Evolutionary conservation across 139 green algal species (phyloP).

Genomic region (Chlorella sorokiniana): DNA sequence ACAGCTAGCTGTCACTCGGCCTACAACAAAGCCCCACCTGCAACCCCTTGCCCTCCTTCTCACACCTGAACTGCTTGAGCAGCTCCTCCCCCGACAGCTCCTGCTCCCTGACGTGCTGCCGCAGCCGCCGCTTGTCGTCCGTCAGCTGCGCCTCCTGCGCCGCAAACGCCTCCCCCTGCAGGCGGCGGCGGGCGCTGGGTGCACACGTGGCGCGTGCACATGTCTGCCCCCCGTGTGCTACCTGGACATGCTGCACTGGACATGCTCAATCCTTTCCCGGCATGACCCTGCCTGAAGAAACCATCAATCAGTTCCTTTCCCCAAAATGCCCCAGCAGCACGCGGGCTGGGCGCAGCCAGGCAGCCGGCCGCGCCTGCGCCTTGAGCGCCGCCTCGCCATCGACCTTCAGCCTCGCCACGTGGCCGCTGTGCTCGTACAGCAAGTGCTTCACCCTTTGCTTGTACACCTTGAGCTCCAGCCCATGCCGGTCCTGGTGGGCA

Average conservation of each 20-base stretch:
- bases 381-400: conserved; percentile 83
- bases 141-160: conserved; percentile 67
- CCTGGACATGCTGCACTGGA: too few relatives aligned
- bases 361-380: conserved; percentile 54
- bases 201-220: too few relatives aligned
- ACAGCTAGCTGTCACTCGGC: background rate
- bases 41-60: background rate
- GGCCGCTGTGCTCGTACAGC: conserved; percentile 93
- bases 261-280: too few relatives aligned
- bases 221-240: too few relatives aligned
- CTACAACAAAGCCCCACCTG: background rate
- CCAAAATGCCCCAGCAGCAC: too few relatives aligned
- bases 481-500: conserved; percentile 75
- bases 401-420: conserved; percentile 83
- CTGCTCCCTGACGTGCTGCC: conserved; percentile 82
- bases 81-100: conserved; percentile 84
- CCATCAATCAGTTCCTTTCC: too few relatives aligned
- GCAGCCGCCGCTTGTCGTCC: conserved; percentile 82
- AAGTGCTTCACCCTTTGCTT: conserved; percentile 97
- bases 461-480: conserved; percentile 91
- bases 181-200: background rate
- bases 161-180: conserved; percentile 60
- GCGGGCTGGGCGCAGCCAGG: background rate
- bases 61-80: conserved; percentile 69
- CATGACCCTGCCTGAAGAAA: too few relatives aligned